A percentile compares a stretch with the other conserved stretches of the same genome.
phyloP scores from a whole-genome alignment of 2,329 filamentous ascomycete species.

The Alternaria postmessia region DNA sequence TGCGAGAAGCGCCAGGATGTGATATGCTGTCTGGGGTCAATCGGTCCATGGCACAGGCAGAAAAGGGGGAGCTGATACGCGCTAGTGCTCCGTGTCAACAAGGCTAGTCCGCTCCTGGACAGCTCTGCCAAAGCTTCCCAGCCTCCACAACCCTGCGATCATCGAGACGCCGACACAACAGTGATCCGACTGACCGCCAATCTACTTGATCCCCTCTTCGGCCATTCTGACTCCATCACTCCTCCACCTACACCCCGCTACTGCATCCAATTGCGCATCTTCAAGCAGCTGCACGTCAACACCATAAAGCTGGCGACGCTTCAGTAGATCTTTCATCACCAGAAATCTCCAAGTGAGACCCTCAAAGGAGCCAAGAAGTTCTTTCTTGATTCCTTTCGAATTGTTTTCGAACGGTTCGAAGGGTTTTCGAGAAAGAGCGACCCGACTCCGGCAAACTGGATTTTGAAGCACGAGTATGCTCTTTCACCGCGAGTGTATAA shows the following conservation, averaged over 20 bases:
- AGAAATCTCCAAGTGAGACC: conserved; percentile 39
- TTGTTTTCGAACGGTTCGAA: conserved; percentile 61
- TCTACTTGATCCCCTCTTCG: conserved; percentile 48
- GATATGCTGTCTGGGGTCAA: conserved; percentile 10
- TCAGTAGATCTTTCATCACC: conserved; percentile 26
- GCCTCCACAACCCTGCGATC: conserved; percentile 26
- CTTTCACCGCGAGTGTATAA: neutral
- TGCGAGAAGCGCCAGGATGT: conserved; percentile 17
- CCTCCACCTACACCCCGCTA: conserved; percentile 48
- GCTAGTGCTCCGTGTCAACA: conserved; percentile 34
- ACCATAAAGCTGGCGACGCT: conserved; percentile 44
- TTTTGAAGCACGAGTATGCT: conserved; percentile 95
- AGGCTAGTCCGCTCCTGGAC: conserved; percentile 30
- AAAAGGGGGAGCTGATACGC: conserved; percentile 37
- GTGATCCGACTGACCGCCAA: conserved; percentile 39
- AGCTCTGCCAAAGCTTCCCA: conserved; percentile 33
- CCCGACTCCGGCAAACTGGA: conserved; percentile 94
- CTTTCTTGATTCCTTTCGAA: conserved; percentile 74
- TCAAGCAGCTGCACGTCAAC: conserved; percentile 39
- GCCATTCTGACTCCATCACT: conserved; percentile 43
- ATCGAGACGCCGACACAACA: conserved; percentile 40
- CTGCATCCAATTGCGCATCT: conserved; percentile 50
- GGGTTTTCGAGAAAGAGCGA: conserved; percentile 76
- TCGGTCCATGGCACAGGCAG: conserved; percentile 10
- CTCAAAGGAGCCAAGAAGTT: conserved; percentile 56